Conservation (phyloP, 75 land plant species). For the Adiantum capillusveneris region DNA sequence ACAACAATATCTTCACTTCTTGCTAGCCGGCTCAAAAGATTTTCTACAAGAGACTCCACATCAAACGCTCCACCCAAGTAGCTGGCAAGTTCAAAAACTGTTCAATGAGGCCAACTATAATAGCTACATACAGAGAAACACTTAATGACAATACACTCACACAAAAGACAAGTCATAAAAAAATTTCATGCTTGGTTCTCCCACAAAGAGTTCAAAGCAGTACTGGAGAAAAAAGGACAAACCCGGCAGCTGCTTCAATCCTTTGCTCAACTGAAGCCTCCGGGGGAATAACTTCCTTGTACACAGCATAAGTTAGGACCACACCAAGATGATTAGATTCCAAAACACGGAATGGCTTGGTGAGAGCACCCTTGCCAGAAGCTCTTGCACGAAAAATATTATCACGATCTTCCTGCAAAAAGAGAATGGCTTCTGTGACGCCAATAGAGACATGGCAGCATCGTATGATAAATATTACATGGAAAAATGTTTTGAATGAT, state of each 20-base stretch:
- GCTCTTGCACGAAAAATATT: slow-evolving; percentile 81
- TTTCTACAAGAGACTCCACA: slow-evolving; percentile 52
- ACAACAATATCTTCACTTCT: slow-evolving; percentile 52
- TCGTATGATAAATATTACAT: neutral
- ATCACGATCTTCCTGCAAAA: slow-evolving; percentile 72
- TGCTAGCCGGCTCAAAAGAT: slow-evolving; percentile 50
- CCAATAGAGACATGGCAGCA: neutral
- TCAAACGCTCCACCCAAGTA: slow-evolving; percentile 70
- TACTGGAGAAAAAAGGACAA: neutral
- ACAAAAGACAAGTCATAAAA: too few relatives aligned
- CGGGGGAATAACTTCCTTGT: slow-evolving; percentile 55
- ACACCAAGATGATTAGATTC: slow-evolving; percentile 81
- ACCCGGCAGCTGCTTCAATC: slow-evolving; percentile 75
- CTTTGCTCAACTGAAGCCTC: slow-evolving; percentile 70
- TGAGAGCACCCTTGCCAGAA: slow-evolving; percentile 85
- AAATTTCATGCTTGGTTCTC: neutral
- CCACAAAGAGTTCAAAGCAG: neutral
- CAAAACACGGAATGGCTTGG: slow-evolving; percentile 69
- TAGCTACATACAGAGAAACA: neutral
- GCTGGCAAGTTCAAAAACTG: slow-evolving; percentile 16
- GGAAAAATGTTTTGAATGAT: neutral
- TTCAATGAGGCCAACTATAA: neutral
- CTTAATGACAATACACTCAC: too few relatives aligned
- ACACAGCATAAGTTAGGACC: slow-evolving; percentile 85
- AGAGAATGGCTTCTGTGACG: neutral